A percentile compares a stretch with the other conserved stretches of the same genome.
phyloP scores from a whole-genome alignment of 257 asterid species.

The Solanum chmielewskii region DNA sequence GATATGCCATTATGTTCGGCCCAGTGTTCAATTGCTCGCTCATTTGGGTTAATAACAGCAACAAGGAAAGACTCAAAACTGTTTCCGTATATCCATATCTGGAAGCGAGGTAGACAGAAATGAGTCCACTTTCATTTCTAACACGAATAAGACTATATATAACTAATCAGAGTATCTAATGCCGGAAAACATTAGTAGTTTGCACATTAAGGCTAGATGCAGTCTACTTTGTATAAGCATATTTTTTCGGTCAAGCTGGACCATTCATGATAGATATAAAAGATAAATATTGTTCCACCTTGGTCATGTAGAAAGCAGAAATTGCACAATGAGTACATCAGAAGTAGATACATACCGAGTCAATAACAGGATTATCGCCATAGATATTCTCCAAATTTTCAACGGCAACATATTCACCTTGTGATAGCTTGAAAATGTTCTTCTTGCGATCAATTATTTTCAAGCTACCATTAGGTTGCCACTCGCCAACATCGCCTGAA shows the following conservation, averaged over 20 bases:
- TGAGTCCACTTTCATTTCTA: not conserved
- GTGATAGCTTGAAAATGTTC: slow-evolving; percentile 93
- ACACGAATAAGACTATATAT: not conserved
- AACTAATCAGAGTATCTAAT: not conserved
- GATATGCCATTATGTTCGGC: slow-evolving; percentile 50
- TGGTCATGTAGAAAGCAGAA: not conserved
- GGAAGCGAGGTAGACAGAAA: slow-evolving; percentile 2
- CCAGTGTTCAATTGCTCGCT: slow-evolving; percentile 62
- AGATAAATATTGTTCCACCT: not conserved
- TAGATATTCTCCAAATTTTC: slow-evolving; percentile 86
- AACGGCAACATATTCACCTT: slow-evolving; percentile 98
- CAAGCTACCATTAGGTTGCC: slow-evolving; percentile 89
- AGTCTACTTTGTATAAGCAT: not conserved
- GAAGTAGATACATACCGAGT: slow-evolving; percentile 44
- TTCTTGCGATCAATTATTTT: slow-evolving; percentile 91
- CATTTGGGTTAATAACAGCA: slow-evolving; percentile 64
- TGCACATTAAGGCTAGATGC: not conserved
- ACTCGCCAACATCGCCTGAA: slow-evolving; percentile 88
- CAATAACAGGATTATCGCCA: slow-evolving; percentile 49
- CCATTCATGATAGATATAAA: not conserved
- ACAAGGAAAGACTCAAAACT: slow-evolving; percentile 90
- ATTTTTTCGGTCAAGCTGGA: not conserved
- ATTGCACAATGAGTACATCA: not conserved
- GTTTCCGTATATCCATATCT: slow-evolving; percentile 95
- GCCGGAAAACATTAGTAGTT: not conserved